Evolutionary conservation across 2,329 filamentous ascomycete genomes (phyloP).

Genomic region (Dendryphion nanum): DNA sequence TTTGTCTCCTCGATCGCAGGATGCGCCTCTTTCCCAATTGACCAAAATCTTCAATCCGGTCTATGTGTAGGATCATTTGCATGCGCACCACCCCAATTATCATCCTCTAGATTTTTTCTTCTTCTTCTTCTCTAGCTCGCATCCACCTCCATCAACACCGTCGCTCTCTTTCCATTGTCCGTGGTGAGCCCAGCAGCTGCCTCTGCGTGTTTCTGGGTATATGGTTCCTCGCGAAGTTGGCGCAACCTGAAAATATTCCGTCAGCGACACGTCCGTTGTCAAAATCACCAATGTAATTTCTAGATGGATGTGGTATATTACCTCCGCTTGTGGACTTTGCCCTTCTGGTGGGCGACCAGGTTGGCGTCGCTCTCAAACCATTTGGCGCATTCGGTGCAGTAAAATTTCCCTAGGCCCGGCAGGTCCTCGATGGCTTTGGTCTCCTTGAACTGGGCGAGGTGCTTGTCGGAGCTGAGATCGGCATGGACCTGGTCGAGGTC

Average conservation of each 20-base stretch:
- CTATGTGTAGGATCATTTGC: too few relatives aligned
- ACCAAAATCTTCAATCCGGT: too few relatives aligned
- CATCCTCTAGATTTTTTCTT: too few relatives aligned
- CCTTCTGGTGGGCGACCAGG: constrained; percentile 71
- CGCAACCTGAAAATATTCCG: constrained; percentile 64
- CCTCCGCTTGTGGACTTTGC: constrained; percentile 93
- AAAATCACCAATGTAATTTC: neutral
- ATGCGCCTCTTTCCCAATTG: too few relatives aligned
- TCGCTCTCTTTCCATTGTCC: constrained; percentile 59
- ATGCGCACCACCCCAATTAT: too few relatives aligned
- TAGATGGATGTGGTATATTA: too few relatives aligned
- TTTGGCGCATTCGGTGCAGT: constrained; percentile 92
- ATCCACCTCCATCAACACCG: constrained; percentile 35
- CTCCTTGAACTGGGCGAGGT: constrained; percentile 75
- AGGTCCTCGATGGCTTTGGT: constrained; percentile 82
- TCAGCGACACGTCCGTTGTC: neutral
- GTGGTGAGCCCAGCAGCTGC: constrained; percentile 71
- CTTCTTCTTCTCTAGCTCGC: too few relatives aligned
- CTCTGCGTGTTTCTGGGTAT: constrained; percentile 82
- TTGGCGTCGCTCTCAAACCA: constrained; percentile 89
- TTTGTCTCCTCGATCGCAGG: too few relatives aligned
- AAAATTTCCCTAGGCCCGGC: constrained; percentile 79
- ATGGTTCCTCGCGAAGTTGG: constrained; percentile 78
- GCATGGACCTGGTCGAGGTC: constrained; percentile 90
- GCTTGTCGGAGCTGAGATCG: constrained; percentile 75